Evolutionary conservation across 148 eudicot species (phyloP), one percentile per base, ranked within the genome.

Genomic region (Nepenthes mirabilis): DNA sequence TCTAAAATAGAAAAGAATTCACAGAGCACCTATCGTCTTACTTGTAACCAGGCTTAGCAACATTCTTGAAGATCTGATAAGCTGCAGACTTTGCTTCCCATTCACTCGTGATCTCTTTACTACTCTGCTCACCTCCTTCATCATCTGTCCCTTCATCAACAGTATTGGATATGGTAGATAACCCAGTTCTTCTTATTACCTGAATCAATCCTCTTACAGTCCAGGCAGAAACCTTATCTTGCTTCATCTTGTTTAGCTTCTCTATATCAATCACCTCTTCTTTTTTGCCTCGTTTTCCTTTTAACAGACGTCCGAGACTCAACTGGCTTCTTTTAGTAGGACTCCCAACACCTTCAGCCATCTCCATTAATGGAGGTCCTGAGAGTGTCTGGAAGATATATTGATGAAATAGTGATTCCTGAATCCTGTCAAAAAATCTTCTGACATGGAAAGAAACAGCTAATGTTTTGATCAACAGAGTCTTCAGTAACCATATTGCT

Each of bases 401-500:
- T 67, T 88, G 98, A 66, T 91, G 79, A 65, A 88, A 83, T 9
- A 91, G 55, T 0, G 88, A 73, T 52, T 83, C 94, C 60, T 91
- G 98, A 65, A 91, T 91, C 63, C 96, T 77, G 56, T 91, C 96
- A 48, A 91, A 91, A 74, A 83, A 91, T 56, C 83, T 74, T 37
- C 72, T 82, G 36, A 88, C 96, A 68, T 91, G 96, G 67, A 85
- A 91, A 6, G 80, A 69, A 3, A 85, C 70, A 57, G 96, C 98
- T 57, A 88, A 70, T 10, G 72, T 13, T 60, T 91, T 88, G 7
- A 91, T 72, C 48, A 86, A 52, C 9, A 85, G 52, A 13, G 90
- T 88, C 84, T 91, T 88, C 2, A 74, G 6, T 64, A 85, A 65
- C 96, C 98, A 91, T 58, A 88, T 58, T 36, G 70, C 93, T 33